phyloP scores from a whole-genome alignment of 345 rosid species.

The Melaleuca quinquenervia region DNA sequence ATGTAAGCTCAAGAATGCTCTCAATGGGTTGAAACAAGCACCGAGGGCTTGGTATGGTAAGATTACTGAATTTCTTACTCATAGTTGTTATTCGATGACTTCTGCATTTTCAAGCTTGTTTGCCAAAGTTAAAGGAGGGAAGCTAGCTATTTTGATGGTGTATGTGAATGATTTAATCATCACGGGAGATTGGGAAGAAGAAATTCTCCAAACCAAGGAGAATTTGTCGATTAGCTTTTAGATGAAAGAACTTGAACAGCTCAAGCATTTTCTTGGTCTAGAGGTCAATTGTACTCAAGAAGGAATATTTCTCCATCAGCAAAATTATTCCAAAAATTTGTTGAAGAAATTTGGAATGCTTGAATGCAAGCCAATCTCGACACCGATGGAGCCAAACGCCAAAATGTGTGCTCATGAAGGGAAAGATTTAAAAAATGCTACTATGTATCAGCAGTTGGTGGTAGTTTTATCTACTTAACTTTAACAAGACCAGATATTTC shows the following conservation, averaged over 20 bases:
- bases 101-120: too few relatives aligned
- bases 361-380: neutral
- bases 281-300: neutral
- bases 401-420: neutral
- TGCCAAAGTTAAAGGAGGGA: too few relatives aligned
- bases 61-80: too few relatives aligned
- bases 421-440: neutral
- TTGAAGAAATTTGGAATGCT: neutral
- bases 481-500: neutral
- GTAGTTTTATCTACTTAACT: neutral
- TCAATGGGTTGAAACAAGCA: neutral
- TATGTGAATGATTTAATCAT: too few relatives aligned
- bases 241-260: too few relatives aligned
- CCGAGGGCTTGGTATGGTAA: too few relatives aligned
- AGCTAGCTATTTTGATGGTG: too few relatives aligned
- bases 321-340: constrained; percentile 1
- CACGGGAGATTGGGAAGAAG: neutral
- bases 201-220: too few relatives aligned
- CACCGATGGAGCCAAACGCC: neutral
- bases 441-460: neutral
- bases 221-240: too few relatives aligned
- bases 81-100: too few relatives aligned
- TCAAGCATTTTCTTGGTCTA: constrained; percentile 3
- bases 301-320: neutral
- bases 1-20: too few relatives aligned